Conservation (phyloP, 2,329 filamentous ascomycete genomes). For the Alternaria novae-zelandiae region DNA sequence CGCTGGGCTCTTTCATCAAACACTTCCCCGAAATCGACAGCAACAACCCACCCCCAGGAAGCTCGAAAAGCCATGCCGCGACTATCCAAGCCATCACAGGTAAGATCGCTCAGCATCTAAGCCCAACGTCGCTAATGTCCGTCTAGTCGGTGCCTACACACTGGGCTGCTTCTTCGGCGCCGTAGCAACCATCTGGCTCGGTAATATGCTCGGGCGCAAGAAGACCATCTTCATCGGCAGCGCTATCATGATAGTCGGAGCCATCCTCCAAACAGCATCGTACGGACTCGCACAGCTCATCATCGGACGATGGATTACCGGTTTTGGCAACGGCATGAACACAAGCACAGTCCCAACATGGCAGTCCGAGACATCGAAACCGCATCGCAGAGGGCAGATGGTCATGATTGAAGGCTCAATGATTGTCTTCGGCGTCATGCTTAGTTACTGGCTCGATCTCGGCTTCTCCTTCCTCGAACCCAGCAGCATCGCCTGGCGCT, state of each 20-base stretch:
- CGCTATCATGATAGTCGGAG: constrained; percentile 64
- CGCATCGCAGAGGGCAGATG: constrained; percentile 54
- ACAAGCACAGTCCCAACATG: constrained; percentile 52
- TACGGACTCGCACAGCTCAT: constrained; percentile 56
- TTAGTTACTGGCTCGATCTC: constrained; percentile 52
- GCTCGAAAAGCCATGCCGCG: constrained; percentile 43
- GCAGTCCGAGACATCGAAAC: constrained; percentile 56
- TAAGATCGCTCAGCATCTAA: constrained; percentile 11
- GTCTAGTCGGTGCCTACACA: constrained; percentile 40
- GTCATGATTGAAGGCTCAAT: constrained; percentile 57
- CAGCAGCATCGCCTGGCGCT: constrained; percentile 48
- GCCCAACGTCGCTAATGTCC: constrained; percentile 20
- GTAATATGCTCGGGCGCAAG: constrained; percentile 65
- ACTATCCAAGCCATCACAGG: constrained; percentile 53
- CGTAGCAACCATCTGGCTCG: constrained; percentile 55
- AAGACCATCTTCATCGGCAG: constrained; percentile 66
- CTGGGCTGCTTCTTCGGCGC: constrained; percentile 55
- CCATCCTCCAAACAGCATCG: constrained; percentile 63
- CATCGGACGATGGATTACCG: constrained; percentile 59
- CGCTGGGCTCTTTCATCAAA: constrained; percentile 66
- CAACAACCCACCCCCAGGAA: constrained; percentile 41
- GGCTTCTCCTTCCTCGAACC: constrained; percentile 59
- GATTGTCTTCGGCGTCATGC: constrained; percentile 53
- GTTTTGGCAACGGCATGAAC: constrained; percentile 51
- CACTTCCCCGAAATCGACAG: constrained; percentile 52